These are phyloP conservation scores for Penicillium thymicola DNA, from an alignment of 2,329 filamentous ascomycete genomes.

Conservation along the genomic window DNA sequence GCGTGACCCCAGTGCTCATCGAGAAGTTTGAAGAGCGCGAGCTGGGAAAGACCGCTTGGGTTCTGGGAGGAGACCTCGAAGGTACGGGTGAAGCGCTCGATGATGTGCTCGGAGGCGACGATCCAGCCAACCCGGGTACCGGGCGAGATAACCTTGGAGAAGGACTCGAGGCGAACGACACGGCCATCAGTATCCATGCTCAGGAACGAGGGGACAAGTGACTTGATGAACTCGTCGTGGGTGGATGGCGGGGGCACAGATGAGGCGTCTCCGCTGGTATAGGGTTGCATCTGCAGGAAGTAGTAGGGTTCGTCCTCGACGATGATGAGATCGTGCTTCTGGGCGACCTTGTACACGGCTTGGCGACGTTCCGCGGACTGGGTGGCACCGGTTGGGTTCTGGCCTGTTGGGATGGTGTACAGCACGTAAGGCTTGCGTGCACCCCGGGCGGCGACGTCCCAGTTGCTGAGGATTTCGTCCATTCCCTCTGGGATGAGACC, in stretches of 20 bases:
- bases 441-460: constrained; percentile 57
- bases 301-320: constrained; percentile 95
- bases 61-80: constrained; percentile 82
- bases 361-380: constrained; percentile 65
- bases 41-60: constrained; percentile 78
- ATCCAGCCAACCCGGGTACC: constrained; percentile 84
- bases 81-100: constrained; percentile 78
- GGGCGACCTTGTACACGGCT: constrained; percentile 72
- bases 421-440: constrained; percentile 64
- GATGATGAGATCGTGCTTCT: constrained; percentile 82
- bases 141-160: constrained; percentile 86
- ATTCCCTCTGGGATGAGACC: constrained; percentile 62
- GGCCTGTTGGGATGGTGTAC: constrained; percentile 74
- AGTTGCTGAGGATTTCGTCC: constrained; percentile 61
- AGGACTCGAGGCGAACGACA: constrained; percentile 86
- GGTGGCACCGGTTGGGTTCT: constrained; percentile 88
- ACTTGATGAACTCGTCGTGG: constrained; percentile 69
- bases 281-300: constrained; percentile 80
- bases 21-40: constrained; percentile 80
- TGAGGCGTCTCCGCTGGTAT: constrained; percentile 54
- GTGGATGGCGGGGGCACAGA: constrained; percentile 56
- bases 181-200: constrained; percentile 82
- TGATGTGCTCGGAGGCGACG: constrained; percentile 77
- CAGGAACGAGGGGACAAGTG: constrained; percentile 71
- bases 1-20: constrained; percentile 93